Percentiles rank a stretch among this genome's conserved stretches.
These are phyloP conservation scores for Fusarium sambucinum DNA, from an alignment of 2,329 filamentous ascomycete genomes.

Conservation along the genomic window DNA sequence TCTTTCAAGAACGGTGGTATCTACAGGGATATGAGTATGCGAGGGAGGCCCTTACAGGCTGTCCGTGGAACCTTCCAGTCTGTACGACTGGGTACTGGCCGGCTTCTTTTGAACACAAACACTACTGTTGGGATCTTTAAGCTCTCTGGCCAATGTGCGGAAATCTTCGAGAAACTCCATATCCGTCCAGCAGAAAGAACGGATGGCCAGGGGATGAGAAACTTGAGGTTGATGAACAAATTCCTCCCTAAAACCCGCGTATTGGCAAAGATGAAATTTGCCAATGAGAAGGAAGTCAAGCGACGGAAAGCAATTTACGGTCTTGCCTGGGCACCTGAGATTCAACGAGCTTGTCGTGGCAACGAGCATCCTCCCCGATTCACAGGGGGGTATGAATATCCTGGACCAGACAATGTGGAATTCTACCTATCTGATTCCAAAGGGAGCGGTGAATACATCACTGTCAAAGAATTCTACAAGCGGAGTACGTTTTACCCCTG, in stretches of 20 bases:
- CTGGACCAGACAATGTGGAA: constrained; percentile 51
- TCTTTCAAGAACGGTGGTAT: constrained; percentile 53
- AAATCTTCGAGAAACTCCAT: constrained; percentile 50
- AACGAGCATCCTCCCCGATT: constrained; percentile 45
- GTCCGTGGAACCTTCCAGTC: constrained; percentile 69
- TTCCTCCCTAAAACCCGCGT: constrained; percentile 57
- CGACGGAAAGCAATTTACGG: constrained; percentile 49
- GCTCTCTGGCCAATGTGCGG: constrained; percentile 51
- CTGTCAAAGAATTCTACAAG: constrained; percentile 60
- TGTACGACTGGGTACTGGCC: constrained; percentile 64
- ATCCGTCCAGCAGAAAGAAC: constrained; percentile 28
- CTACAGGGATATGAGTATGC: constrained; percentile 45
- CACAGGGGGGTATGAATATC: constrained; percentile 42
- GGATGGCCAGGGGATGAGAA: constrained; percentile 16
- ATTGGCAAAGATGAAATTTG: constrained; percentile 49
- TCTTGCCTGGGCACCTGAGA: constrained; percentile 46
- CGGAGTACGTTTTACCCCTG: constrained; percentile 50
- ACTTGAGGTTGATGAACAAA: constrained; percentile 51
- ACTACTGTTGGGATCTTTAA: constrained; percentile 67
- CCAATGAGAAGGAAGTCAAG: constrained; percentile 50
- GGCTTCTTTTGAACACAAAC: constrained; percentile 67
- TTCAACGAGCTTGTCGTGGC: constrained; percentile 25
- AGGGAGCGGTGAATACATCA: constrained; percentile 48
- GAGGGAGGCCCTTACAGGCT: constrained; percentile 53
- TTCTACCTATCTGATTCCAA: constrained; percentile 49